phyloP scores from a whole-genome alignment of 139 green algal genomes.

The Coelastrella sp. region DNA sequence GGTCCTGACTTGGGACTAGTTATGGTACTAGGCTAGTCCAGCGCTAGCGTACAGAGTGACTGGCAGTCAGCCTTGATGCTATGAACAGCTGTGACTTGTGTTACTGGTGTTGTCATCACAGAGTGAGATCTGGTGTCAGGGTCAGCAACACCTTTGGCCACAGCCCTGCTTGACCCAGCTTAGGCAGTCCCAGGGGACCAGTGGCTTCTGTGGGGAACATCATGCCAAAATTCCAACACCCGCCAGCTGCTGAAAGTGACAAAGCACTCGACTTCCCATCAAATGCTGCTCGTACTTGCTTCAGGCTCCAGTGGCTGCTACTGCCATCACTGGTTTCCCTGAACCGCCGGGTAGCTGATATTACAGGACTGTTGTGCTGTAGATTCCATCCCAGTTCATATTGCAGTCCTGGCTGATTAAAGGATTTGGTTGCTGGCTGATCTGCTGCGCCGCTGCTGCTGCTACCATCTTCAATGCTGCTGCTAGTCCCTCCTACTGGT shows the following conservation, averaged over 20 bases:
- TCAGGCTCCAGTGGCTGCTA: constrained; percentile 1
- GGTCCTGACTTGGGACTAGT: too few species aligned
- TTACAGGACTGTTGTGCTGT: neutral
- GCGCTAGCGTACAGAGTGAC: too few species aligned
- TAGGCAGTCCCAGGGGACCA: constrained; percentile 11
- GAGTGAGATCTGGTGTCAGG: constrained; percentile 1
- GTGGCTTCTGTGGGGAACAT: constrained; percentile 13
- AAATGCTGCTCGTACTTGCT: constrained; percentile 24
- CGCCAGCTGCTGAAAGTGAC: constrained; percentile 18
- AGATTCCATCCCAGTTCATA: constrained; percentile 24
- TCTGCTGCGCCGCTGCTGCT: neutral
- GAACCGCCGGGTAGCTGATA: constrained; percentile 11
- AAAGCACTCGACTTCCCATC: constrained; percentile 1
- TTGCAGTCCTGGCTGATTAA: constrained; percentile 17
- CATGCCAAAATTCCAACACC: constrained; percentile 24
- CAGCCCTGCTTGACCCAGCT: too few species aligned
- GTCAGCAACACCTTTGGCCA: constrained; percentile 30
- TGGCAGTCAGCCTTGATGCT: too few species aligned
- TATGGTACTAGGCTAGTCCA: too few species aligned
- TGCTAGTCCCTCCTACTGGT: neutral
- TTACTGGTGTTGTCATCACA: neutral
- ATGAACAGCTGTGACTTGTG: too few species aligned
- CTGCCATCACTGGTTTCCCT: constrained; percentile 4
- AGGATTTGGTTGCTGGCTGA: neutral
- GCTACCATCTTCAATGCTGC: neutral